These are phyloP conservation scores for Exophiala mesophila DNA, from an alignment of 2,329 filamentous ascomycete species.

Conservation along the genomic window DNA sequence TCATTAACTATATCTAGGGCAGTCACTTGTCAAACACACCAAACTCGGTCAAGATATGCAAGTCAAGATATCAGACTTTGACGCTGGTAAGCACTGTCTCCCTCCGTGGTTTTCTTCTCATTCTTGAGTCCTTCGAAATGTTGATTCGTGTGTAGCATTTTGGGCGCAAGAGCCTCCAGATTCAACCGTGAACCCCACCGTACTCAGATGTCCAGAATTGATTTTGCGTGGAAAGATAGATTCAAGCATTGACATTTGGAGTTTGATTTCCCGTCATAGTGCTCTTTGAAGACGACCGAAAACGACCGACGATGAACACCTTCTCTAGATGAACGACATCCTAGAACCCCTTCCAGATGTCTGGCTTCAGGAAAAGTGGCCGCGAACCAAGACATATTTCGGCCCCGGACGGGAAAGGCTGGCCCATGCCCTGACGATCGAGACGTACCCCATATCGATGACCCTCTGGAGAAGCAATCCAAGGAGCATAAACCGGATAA, in stretches of 20 bases:
- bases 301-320: constrained; percentile 29
- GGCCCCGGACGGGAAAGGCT: constrained; percentile 25
- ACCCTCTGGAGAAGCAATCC: constrained; percentile 27
- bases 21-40: constrained; percentile 28
- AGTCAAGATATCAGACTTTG: constrained; percentile 32
- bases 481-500: constrained; percentile 25
- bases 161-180: constrained; percentile 26
- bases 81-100: constrained; percentile 25
- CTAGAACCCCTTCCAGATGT: constrained; percentile 28
- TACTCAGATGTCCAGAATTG: constrained; percentile 30
- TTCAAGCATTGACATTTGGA: constrained; percentile 34
- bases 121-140: constrained; percentile 17
- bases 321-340: constrained; percentile 27
- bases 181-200: constrained; percentile 26
- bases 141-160: constrained; percentile 29
- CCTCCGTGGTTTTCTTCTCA: too few relatives aligned
- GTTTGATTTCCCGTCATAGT: constrained; percentile 27
- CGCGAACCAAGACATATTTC: constrained; percentile 28
- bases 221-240: constrained; percentile 31
- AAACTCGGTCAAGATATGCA: constrained; percentile 23
- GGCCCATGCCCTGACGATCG: constrained; percentile 22
- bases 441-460: constrained; percentile 4
- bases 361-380: constrained; percentile 27
- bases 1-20: constrained; percentile 28
- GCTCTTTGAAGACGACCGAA: constrained; percentile 26